Conservation (phyloP, 306 rosid genomes). For the Ormosia emarginata region DNA sequence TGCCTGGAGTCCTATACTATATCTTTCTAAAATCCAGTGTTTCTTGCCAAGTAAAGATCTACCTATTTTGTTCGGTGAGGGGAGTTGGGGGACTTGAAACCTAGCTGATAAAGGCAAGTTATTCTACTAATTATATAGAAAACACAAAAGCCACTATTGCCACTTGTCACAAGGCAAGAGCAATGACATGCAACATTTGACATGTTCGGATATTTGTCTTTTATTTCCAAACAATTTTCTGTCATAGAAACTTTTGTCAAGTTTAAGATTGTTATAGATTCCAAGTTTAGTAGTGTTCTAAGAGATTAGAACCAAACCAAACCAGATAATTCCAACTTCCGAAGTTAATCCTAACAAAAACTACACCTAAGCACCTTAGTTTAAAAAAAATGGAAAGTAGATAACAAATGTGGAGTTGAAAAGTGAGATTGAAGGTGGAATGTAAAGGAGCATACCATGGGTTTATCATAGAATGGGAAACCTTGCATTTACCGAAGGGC, state of each 20-base stretch:
- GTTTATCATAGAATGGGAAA: constrained; percentile 95
- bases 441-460: constrained; percentile 54
- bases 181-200: not conserved
- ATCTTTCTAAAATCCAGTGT: not conserved
- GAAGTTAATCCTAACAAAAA: not conserved
- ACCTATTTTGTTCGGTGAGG: not conserved
- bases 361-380: not conserved
- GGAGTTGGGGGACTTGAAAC: not conserved
- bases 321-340: not conserved
- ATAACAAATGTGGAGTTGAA: not conserved
- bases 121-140: not conserved
- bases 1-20: not conserved
- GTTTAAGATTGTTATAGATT: not conserved
- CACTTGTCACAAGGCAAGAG: not conserved
- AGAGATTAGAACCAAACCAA: not conserved
- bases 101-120: not conserved
- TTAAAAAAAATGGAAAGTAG: not conserved
- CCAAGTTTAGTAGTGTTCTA: not conserved
- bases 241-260: not conserved
- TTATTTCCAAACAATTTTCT: not conserved
- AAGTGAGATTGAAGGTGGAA: not conserved
- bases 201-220: not conserved
- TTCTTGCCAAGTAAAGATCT: not conserved
- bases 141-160: not conserved
- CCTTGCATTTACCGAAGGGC: constrained; percentile 98